phyloP scores from a whole-genome alignment of 1,284 basidiomycete genomes.

The Trametes sp. region DNA sequence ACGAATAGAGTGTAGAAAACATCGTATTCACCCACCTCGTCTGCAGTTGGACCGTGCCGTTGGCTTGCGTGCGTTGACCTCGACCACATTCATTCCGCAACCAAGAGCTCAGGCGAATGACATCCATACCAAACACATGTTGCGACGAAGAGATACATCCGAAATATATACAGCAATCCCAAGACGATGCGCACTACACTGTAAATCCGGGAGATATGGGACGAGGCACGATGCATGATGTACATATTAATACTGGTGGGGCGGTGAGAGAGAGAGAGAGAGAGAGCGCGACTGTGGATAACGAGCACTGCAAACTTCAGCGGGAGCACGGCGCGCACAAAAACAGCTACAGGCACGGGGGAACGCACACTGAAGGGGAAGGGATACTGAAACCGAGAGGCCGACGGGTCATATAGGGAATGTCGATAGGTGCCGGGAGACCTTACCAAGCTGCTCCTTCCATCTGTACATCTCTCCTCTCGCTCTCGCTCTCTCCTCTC shows the following conservation, averaged over 20 bases:
- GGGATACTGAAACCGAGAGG: not conserved
- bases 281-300: not conserved
- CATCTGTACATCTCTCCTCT: not conserved
- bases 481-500: no score
- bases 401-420: not conserved
- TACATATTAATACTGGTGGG: not conserved
- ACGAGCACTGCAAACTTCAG: not conserved
- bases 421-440: not conserved
- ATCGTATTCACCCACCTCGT: not conserved
- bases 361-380: not conserved
- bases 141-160: not conserved
- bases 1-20: not conserved
- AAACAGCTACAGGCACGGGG: not conserved
- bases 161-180: conserved; percentile 4
- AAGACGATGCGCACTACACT: not conserved
- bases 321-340: not conserved
- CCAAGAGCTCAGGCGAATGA: no score
- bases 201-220: conserved; percentile 1
- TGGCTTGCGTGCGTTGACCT: not conserved
- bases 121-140: not conserved
- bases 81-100: no score
- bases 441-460: not conserved
- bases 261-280: no score
- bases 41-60: not conserved
- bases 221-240: not conserved